These are phyloP conservation scores for Orobanche coerulescens DNA, from an alignment of 257 asterid genomes.

Conservation along the genomic window DNA sequence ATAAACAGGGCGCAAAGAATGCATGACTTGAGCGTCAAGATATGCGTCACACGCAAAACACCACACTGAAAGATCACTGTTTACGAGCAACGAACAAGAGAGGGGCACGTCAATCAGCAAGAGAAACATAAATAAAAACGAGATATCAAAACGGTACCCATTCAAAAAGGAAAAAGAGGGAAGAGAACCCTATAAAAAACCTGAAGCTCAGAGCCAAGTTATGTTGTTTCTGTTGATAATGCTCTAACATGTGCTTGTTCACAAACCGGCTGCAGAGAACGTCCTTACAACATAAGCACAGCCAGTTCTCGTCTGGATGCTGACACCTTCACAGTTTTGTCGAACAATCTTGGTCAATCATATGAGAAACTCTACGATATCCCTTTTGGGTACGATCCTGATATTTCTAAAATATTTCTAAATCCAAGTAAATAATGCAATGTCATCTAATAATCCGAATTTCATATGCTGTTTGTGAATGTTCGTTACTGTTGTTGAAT, in stretches of 20 bases:
- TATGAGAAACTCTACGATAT: no score
- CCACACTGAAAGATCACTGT: slow-evolving; percentile 91
- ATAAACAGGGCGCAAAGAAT: slow-evolving; percentile 47
- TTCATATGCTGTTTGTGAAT: no score
- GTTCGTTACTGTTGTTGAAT: no score
- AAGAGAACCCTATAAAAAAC: slow-evolving; percentile 23
- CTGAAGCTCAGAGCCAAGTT: slow-evolving; percentile 72
- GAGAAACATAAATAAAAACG: not conserved
- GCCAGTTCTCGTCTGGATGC: slow-evolving; percentile 74
- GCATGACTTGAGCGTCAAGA: slow-evolving; percentile 68
- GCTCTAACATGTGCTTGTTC: slow-evolving; percentile 91
- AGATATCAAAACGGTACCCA: not conserved
- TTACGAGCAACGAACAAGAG: slow-evolving; percentile 6
- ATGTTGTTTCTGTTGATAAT: slow-evolving; percentile 45
- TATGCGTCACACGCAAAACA: slow-evolving; percentile 85
- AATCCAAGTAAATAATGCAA: no score
- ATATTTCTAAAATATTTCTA: no score
- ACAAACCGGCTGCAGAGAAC: slow-evolving; percentile 89
- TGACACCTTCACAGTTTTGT: slow-evolving; percentile 43
- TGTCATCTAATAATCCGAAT: no score
- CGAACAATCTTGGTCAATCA: no score
- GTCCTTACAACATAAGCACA: slow-evolving; percentile 76
- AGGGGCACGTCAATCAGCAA: not conserved
- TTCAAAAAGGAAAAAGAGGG: not conserved
- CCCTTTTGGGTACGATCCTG: no score